A percentile compares a stretch with the other conserved stretches of the same genome.
Conservation (phyloP, 2,329 filamentous ascomycete species). For the Scopulariopsis brevicaulis region DNA sequence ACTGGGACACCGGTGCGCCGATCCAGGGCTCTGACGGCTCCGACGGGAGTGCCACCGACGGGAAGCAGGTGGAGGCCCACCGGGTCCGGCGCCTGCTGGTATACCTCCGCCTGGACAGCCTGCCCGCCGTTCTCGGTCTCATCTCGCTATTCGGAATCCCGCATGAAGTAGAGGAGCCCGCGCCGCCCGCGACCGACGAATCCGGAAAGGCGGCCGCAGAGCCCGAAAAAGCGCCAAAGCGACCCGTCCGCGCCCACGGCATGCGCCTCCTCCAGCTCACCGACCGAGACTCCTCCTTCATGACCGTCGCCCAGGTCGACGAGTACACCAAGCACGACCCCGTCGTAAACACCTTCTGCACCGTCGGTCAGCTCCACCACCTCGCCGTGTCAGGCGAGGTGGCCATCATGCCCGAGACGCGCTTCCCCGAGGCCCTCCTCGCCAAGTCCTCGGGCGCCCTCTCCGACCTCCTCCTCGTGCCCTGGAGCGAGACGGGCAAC, state of each 20-base stretch:
- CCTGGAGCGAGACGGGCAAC: slow-evolving; percentile 78
- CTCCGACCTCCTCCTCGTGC: slow-evolving; percentile 69
- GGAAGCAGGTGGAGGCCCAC: slow-evolving; percentile 4
- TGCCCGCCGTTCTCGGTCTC: slow-evolving; percentile 72
- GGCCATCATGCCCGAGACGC: slow-evolving; percentile 64
- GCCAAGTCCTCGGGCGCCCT: slow-evolving; percentile 57
- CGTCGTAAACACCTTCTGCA: slow-evolving; percentile 82
- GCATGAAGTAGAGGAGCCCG: slow-evolving; percentile 19
- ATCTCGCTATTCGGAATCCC: slow-evolving; percentile 62
- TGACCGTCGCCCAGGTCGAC: slow-evolving; percentile 78
- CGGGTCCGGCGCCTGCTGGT: slow-evolving; percentile 57
- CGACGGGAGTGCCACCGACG: slow-evolving; percentile 9
- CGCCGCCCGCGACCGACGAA: slow-evolving; percentile 8
- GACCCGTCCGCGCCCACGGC: slow-evolving; percentile 64
- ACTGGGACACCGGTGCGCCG: slow-evolving; percentile 53
- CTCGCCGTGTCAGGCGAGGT: slow-evolving; percentile 74
- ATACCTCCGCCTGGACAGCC: slow-evolving; percentile 74
- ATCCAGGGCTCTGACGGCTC: slow-evolving; percentile 18
- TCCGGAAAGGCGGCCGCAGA: slow-evolving; percentile 8
- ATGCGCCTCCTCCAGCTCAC: slow-evolving; percentile 80
- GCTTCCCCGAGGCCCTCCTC: slow-evolving; percentile 68
- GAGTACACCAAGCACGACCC: slow-evolving; percentile 66
- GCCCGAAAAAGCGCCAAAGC: slow-evolving; percentile 9
- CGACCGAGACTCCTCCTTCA: slow-evolving; percentile 88
- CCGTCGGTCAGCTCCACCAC: slow-evolving; percentile 75